Evolutionary conservation across 1,284 basidiomycete species (phyloP).

Genomic region (Tilletia horrida): DNA sequence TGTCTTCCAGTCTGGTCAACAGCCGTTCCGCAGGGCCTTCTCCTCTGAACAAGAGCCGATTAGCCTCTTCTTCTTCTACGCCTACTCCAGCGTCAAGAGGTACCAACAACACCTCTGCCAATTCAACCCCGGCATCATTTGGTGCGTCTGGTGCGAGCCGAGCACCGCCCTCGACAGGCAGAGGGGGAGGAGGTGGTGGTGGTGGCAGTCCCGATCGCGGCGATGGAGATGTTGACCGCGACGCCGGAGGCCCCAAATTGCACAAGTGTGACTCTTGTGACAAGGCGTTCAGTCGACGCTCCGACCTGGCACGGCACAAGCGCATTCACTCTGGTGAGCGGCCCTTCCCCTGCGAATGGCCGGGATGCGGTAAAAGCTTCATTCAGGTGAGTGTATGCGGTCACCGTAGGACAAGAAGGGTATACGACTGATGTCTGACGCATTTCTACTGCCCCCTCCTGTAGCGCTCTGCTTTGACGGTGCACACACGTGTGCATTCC

Average conservation of each 20-base stretch:
- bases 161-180: neutral
- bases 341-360: slow-evolving; percentile 65
- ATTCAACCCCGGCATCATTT: neutral
- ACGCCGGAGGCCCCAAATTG: slow-evolving; percentile 52
- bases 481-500: slow-evolving; percentile 79
- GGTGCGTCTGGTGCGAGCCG: neutral
- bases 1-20: neutral
- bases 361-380: slow-evolving; percentile 56
- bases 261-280: slow-evolving; percentile 52
- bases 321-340: slow-evolving; percentile 85
- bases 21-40: neutral
- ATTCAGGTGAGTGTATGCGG: slow-evolving; percentile 60
- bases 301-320: slow-evolving; percentile 62
- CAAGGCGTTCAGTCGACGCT: slow-evolving; percentile 52
- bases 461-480: slow-evolving; percentile 65
- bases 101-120: neutral
- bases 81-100: neutral
- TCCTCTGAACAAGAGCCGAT: no score
- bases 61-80: no score
- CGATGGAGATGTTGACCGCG: slow-evolving; percentile 35
- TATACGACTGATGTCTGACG: neutral
- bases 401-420: neutral
- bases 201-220: neutral
- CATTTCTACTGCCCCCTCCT: neutral
- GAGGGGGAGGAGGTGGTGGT: neutral